Conservation (phyloP, 2,329 filamentous ascomycete species). For the Trichoderma oligosporum region DNA sequence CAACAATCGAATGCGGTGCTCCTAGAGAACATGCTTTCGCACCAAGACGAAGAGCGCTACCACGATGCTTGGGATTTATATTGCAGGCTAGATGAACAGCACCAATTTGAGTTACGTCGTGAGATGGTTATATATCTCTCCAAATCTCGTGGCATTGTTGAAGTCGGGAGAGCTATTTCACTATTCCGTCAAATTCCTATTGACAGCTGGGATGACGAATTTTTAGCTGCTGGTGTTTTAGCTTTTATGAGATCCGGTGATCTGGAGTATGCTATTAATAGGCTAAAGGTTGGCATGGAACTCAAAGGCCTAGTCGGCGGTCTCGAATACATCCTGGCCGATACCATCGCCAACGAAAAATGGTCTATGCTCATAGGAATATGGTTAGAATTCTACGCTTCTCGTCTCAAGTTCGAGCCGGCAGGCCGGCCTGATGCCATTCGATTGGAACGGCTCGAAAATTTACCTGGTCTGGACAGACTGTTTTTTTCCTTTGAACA, state of each 20-base stretch:
- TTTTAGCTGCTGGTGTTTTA: constrained; percentile 40
- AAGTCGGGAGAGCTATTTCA: constrained; percentile 44
- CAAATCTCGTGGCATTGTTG: constrained; percentile 40
- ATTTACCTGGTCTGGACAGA: constrained; percentile 29
- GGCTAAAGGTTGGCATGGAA: constrained; percentile 40
- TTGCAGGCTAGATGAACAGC: constrained; percentile 33
- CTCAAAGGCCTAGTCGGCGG: constrained; percentile 35
- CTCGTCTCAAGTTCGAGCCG: constrained; percentile 19
- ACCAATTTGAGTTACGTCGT: constrained; percentile 30
- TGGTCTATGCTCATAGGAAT: constrained; percentile 38
- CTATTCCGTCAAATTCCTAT: constrained; percentile 40
- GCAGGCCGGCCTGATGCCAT: constrained; percentile 19
- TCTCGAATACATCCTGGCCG: constrained; percentile 43
- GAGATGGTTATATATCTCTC: constrained; percentile 42
- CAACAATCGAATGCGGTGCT: neutral
- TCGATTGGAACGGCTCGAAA: constrained; percentile 25
- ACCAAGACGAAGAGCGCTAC: constrained; percentile 29
- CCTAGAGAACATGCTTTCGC: constrained; percentile 26
- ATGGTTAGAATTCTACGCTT: constrained; percentile 36
- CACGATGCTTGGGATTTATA: constrained; percentile 46
- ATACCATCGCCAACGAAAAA: constrained; percentile 35
- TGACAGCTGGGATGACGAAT: constrained; percentile 39
- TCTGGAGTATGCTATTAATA: constrained; percentile 35
- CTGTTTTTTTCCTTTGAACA: constrained; percentile 35
- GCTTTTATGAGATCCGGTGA: constrained; percentile 42